Conservation (phyloP, 768 basidiomycete species). For the Russula griseocarnosa region DNA sequence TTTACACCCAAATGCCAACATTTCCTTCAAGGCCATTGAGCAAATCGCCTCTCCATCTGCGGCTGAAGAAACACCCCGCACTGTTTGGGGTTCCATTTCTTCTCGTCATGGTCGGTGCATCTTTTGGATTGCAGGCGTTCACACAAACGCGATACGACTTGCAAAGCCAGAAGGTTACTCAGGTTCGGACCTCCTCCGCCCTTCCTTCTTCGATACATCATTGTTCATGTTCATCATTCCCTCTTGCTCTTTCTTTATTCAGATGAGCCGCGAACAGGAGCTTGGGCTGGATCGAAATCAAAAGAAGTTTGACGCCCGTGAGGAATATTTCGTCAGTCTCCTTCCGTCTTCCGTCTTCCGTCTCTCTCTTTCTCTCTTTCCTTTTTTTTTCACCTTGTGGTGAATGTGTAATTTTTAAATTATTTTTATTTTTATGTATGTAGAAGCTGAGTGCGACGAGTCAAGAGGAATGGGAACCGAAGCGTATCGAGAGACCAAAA, state of each 20-base stretch:
- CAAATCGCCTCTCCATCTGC: constrained; percentile 14
- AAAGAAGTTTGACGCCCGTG: constrained; percentile 86
- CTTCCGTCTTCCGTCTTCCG: not conserved
- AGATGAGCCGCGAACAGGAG: constrained; percentile 78
- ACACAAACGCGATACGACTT: constrained; percentile 91
- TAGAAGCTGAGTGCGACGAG: constrained; percentile 63
- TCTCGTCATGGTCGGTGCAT: constrained; percentile 77
- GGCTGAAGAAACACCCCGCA: constrained; percentile 49
- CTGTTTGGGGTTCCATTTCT: constrained; percentile 88
- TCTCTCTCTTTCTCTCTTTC: not conserved
- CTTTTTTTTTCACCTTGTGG: not conserved
- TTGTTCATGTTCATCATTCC: too few relatives aligned
- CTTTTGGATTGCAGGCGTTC: constrained; percentile 75
- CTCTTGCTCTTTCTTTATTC: not conserved
- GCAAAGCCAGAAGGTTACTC: constrained; percentile 72
- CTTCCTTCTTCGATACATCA: not conserved
- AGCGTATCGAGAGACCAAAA: constrained; percentile 74
- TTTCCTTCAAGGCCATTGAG: constrained; percentile 24
- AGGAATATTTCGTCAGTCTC: constrained; percentile 88
- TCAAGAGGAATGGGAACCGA: constrained; percentile 81
- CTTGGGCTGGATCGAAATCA: constrained; percentile 63
- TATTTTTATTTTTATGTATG: not conserved
- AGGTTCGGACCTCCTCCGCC: constrained; percentile 41
- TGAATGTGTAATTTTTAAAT: too few relatives aligned
- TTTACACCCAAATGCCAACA: constrained; percentile 16